Evolutionary conservation across 2,329 filamentous ascomycete species (phyloP), one percentile per base, ranked within the genome.

Genomic region (Pseudonectria buxi): DNA sequence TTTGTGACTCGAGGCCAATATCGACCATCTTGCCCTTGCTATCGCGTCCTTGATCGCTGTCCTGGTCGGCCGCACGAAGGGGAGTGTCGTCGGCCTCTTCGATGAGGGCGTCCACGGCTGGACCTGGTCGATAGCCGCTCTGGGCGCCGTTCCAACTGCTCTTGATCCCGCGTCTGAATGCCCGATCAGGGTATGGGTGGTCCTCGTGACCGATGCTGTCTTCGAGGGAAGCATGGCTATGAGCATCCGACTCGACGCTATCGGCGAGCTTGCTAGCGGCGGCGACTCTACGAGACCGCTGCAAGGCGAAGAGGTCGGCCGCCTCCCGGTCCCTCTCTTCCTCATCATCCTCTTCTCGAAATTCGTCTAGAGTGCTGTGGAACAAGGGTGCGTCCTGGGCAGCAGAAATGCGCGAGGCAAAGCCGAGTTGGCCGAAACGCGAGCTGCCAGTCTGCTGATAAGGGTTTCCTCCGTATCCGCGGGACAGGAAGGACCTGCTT

Each of bases 291-390:
- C 92, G 77, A 46, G 90, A 96, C 49, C 83, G 76, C 61, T 96
- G 89, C 38, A 98, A 68, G 6, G 90, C 90, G 62, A 89, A 94
- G 47, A 92, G 81, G 62, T 96, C 92, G n/a, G 88, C 88, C 24
- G 90, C 86, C 56, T 96, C 90, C 35, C 88, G 72, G 51, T 94
- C 86, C 51, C 86, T 81, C 61, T 95, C 88, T 51, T 86, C 83
- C 57, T 92, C 89, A 43, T 96, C 90, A 45, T 95, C 89, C 55
- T 94, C 86, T 61, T 95, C 89, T 43, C 84, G 80, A 46, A 94
- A 92, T 55, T 94, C 87, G 58, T 95, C 88, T 12, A 88, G 77
- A 4, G 86, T 81, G 54, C 87, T 94, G 62, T 92, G 88, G 61
- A 98, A 96, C n/a, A 98, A 71, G 36, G 92, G 92, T 9, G 90